Percentiles rank a stretch among this genome's conserved stretches.
Evolutionary conservation across 306 rosid species (phyloP).

Genomic region (Malus domestica): ASM211411v1 NC_041793.1:11747501-11748000

Average conservation of each 20-base stretch:
- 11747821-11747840: no score
- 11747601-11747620: slow-evolving; percentile 25
- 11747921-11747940: no score
- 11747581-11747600: slow-evolving; percentile 6
- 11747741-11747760: neutral
- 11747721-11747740: slow-evolving; percentile 13
- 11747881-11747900: no score
- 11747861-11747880: no score
- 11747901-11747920: no score
- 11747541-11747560: neutral
- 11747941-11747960: no score
- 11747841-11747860: no score
- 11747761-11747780: neutral
- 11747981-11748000: no score
- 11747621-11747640: slow-evolving; percentile 16
- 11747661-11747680: slow-evolving; percentile 32
- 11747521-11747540: neutral
- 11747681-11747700: slow-evolving; percentile 35
- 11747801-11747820: no score
- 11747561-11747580: no score
- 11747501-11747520: no score
- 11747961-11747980: no score
- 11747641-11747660: slow-evolving; percentile 33
- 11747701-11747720: slow-evolving; percentile 27
- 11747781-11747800: neutral